A percentile compares a stretch with the other conserved stretches of the same genome.
Conservation (phyloP, 1,284 basidiomycete species). For the Neolentinus lepideus region DNA sequence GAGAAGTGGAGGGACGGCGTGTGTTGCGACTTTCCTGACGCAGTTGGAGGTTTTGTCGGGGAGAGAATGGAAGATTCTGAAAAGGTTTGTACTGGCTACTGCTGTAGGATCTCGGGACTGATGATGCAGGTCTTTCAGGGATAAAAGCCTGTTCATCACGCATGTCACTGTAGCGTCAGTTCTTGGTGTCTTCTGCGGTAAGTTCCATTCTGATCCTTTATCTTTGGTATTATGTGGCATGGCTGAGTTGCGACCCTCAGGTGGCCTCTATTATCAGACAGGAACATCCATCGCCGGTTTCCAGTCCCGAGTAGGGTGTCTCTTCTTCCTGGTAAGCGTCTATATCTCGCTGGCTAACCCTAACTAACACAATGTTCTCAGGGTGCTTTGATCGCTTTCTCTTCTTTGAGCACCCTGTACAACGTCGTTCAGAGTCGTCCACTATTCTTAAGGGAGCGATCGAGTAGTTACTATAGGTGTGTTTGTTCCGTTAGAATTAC, state of each 20-base stretch:
- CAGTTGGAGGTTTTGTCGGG: conserved; percentile 75
- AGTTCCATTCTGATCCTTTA: conserved; percentile 14
- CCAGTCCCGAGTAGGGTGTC: conserved; percentile 83
- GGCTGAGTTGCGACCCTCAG: conserved; percentile 23
- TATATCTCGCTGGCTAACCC: not conserved
- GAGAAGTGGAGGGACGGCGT: conserved; percentile 19
- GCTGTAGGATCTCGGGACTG: not conserved
- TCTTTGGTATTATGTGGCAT: not conserved
- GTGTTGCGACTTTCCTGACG: conserved; percentile 75
- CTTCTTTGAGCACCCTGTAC: conserved; percentile 79
- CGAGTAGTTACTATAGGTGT: conserved; percentile 72
- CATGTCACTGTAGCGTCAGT: conserved; percentile 65
- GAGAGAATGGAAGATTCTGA: conserved; percentile 78
- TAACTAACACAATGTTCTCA: conserved; percentile 17
- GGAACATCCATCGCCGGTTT: conserved; percentile 81
- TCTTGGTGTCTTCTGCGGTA: conserved; percentile 76
- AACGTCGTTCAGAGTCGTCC: conserved; percentile 77
- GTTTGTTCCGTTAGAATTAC: conserved; percentile 8
- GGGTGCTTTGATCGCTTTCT: conserved; percentile 85
- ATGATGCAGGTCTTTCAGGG: conserved; percentile 32
- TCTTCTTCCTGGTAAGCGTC: conserved; percentile 79
- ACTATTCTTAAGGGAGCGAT: conserved; percentile 83
- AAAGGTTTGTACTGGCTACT: conserved; percentile 36
- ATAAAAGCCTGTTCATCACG: conserved; percentile 75
- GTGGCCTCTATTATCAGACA: conserved; percentile 81